Evolutionary conservation across 2,329 filamentous ascomycete genomes (phyloP).

Genomic region (Albifimbria verrucaria): DNA sequence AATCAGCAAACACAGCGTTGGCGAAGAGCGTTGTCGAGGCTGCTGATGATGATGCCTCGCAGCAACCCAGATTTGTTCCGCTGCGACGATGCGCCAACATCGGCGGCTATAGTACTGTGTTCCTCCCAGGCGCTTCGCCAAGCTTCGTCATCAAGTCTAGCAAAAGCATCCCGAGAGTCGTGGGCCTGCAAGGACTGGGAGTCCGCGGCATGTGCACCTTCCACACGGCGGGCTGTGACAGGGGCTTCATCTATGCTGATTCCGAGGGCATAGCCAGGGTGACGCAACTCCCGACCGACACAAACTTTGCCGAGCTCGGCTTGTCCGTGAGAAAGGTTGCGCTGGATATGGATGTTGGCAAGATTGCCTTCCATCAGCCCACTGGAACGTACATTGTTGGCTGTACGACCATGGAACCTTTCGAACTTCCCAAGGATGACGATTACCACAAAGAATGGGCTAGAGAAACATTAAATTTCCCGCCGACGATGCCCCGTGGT

Average conservation of each 20-base stretch:
- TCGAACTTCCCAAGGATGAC: slow-evolving; percentile 83
- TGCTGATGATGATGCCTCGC: slow-evolving; percentile 47
- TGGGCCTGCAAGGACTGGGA: slow-evolving; percentile 66
- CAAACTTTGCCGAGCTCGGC: slow-evolving; percentile 69
- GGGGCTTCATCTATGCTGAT: slow-evolving; percentile 82
- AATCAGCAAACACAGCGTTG: slow-evolving; percentile 65
- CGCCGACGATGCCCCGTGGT: slow-evolving; percentile 69
- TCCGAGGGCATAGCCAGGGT: slow-evolving; percentile 69
- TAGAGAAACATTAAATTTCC: slow-evolving; percentile 61
- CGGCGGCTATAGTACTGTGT: slow-evolving; percentile 77
- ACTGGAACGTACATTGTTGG: slow-evolving; percentile 74
- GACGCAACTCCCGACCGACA: slow-evolving; percentile 64
- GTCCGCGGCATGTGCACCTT: slow-evolving; percentile 73
- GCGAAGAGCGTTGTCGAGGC: slow-evolving; percentile 53
- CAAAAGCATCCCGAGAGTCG: slow-evolving; percentile 69
- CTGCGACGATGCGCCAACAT: slow-evolving; percentile 61
- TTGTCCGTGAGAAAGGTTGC: slow-evolving; percentile 71
- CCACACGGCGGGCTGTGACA: slow-evolving; percentile 72
- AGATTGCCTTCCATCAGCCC: slow-evolving; percentile 72
- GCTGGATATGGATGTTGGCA: slow-evolving; percentile 67
- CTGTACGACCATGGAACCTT: slow-evolving; percentile 65
- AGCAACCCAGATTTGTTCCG: slow-evolving; percentile 45
- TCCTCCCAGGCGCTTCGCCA: slow-evolving; percentile 76
- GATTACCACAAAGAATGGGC: slow-evolving; percentile 80
- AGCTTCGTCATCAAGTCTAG: slow-evolving; percentile 81